phyloP scores from a whole-genome alignment of 345 rosid species.

The Eucalyptus cloeziana region DNA sequence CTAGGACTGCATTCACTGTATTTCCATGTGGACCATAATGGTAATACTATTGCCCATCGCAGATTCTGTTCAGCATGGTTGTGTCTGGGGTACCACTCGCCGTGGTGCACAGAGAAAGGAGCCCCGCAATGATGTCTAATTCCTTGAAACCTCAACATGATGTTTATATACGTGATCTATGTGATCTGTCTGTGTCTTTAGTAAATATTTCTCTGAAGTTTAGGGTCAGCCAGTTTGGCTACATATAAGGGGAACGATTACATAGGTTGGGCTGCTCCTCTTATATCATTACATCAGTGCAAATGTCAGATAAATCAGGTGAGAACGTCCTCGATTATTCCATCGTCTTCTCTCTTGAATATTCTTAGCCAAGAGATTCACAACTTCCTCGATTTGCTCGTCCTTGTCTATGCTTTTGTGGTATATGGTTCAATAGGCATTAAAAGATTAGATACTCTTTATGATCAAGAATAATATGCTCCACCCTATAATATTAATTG shows the following conservation, averaged over 20 bases:
- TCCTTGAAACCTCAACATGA: not conserved
- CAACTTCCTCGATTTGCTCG: not conserved
- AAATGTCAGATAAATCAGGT: not conserved
- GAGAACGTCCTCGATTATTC: not conserved
- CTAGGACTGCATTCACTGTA: not conserved
- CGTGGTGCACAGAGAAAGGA: not conserved
- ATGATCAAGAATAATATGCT: not conserved
- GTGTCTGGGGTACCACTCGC: not conserved
- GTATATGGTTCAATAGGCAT: not conserved
- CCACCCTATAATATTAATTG: not conserved
- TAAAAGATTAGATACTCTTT: not conserved
- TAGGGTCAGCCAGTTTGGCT: not conserved
- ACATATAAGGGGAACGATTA: not conserved
- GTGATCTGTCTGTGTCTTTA: not conserved
- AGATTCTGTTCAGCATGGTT: not conserved
- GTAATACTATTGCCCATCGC: not conserved
- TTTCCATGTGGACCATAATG: not conserved
- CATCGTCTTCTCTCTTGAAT: not conserved
- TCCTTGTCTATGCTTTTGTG: not conserved
- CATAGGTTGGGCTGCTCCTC: not conserved
- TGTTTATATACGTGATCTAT: not conserved
- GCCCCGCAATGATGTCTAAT: not conserved
- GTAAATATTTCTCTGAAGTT: not conserved
- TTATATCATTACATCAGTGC: not conserved
- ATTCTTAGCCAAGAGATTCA: not conserved